Evolutionary conservation across 164 flowering plant genomes (phyloP).

Genomic region (Nelumbo lutea): DNA sequence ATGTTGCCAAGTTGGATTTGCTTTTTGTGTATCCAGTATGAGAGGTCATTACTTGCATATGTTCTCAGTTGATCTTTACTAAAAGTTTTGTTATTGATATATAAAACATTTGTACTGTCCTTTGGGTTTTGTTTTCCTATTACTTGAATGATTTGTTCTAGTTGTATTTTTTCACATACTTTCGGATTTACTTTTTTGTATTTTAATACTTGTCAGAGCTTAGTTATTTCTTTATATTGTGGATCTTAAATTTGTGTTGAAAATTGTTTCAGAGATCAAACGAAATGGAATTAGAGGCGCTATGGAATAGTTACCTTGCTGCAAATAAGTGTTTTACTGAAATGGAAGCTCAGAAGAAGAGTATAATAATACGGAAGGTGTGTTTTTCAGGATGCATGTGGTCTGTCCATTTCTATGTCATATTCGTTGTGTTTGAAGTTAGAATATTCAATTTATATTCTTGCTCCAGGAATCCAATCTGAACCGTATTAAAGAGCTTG

Average conservation of each 20-base stretch:
- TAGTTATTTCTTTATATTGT: background rate
- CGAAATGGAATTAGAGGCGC: slow-evolving; percentile 49
- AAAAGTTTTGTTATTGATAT: too few relatives aligned
- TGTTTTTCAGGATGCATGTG: slow-evolving; percentile 8
- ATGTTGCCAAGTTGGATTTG: too few relatives aligned
- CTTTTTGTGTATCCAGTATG: too few relatives aligned
- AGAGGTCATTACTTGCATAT: too few relatives aligned
- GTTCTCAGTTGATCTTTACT: too few relatives aligned
- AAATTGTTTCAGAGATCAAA: slow-evolving; percentile 51
- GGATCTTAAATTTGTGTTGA: slow-evolving; percentile 12
- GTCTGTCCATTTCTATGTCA: background rate
- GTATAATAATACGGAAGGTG: slow-evolving; percentile 71
- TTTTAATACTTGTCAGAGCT: background rate
- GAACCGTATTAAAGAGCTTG: slow-evolving; percentile 54
- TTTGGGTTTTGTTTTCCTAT: background rate
- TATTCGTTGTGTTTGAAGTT: background rate
- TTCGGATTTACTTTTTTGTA: background rate
- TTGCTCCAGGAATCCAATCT: slow-evolving; percentile 47
- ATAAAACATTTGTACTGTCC: background rate
- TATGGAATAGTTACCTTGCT: slow-evolving; percentile 54
- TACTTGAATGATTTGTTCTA: background rate
- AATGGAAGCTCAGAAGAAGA: slow-evolving; percentile 61
- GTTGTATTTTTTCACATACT: background rate
- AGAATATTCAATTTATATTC: slow-evolving; percentile 9
- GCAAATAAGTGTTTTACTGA: slow-evolving; percentile 60